Evolutionary conservation across 2,329 filamentous ascomycete species (phyloP).

Genomic region (Alternaria alternata): DNA sequence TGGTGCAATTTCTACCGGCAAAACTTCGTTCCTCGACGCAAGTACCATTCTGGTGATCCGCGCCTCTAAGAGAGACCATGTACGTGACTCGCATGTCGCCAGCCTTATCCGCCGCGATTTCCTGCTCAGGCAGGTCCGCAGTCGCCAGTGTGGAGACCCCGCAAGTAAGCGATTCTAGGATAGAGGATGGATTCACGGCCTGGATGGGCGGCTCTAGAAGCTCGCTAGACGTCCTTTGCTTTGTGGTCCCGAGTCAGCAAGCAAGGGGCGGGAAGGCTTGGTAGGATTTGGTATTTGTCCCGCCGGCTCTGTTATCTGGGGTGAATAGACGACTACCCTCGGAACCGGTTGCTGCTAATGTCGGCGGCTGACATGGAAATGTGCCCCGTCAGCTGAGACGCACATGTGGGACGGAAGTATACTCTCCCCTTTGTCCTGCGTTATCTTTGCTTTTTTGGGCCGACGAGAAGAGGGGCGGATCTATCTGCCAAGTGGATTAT

Average conservation of each 20-base stretch:
- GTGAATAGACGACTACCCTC: background rate
- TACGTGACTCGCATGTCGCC: conserved; percentile 11
- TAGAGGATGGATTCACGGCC: conserved; percentile 15
- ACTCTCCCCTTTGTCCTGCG: conserved; percentile 8
- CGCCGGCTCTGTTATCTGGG: conserved; percentile 6
- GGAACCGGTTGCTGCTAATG: conserved; percentile 3
- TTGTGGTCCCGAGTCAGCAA: conserved; percentile 28
- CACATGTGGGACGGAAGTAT: conserved; percentile 15
- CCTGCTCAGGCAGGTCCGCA: conserved; percentile 16
- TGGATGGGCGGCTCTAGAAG: conserved; percentile 22
- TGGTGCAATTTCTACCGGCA: conserved; percentile 16
- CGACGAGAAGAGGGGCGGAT: conserved; percentile 15
- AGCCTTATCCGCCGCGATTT: conserved; percentile 18
- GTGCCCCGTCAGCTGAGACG: conserved; percentile 21
- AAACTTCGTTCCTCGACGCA: conserved; percentile 8
- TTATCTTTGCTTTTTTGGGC: conserved; percentile 29
- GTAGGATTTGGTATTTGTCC: conserved; percentile 6
- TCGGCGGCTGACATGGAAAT: conserved; percentile 16
- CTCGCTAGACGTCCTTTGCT: conserved; percentile 35
- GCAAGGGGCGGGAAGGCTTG: conserved; percentile 23
- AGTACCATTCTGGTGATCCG: conserved; percentile 1
- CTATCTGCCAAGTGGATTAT: conserved; percentile 13
- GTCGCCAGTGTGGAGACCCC: conserved; percentile 16
- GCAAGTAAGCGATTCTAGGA: conserved; percentile 13
- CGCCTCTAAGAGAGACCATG: background rate